Percentiles rank a stretch among this genome's conserved stretches.
These are phyloP conservation scores for Penicillium salamii DNA, from an alignment of 495 filamentous ascomycete species.

Conservation along the genomic window DNA sequence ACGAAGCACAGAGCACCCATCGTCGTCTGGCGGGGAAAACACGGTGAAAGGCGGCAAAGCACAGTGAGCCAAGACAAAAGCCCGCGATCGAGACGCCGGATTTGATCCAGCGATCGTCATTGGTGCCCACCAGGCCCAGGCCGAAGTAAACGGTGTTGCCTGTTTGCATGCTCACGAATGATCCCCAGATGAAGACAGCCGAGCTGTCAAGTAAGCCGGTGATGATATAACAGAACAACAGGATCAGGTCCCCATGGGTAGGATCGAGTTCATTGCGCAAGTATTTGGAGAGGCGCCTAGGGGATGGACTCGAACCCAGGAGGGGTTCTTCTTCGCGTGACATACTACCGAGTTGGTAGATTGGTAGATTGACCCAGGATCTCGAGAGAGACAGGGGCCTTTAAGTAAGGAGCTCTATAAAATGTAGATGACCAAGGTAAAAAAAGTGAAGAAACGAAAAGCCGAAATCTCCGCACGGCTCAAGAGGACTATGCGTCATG, in stretches of 20 bases:
- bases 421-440: too few relatives aligned
- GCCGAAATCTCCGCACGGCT: neutral
- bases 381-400: neutral
- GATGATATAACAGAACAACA: constrained; percentile 67
- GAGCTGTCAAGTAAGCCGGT: constrained; percentile 73
- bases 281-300: constrained; percentile 22
- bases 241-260: constrained; percentile 56
- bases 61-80: constrained; percentile 65
- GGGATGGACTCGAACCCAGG: neutral
- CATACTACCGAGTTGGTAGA: constrained; percentile 4
- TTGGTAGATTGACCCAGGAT: too few relatives aligned
- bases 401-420: neutral
- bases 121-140: constrained; percentile 56
- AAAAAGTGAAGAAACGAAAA: too few relatives aligned
- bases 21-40: constrained; percentile 47
- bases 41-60: constrained; percentile 63
- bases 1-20: constrained; percentile 64
- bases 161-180: constrained; percentile 78
- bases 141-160: constrained; percentile 77
- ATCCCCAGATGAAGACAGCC: constrained; percentile 69
- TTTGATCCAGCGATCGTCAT: constrained; percentile 55
- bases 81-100: constrained; percentile 59
- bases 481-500: neutral
- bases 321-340: constrained; percentile 10
- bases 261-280: constrained; percentile 51